phyloP scores from a whole-genome alignment of 495 filamentous ascomycete species.

The Penicillium subrubescens region DNA sequence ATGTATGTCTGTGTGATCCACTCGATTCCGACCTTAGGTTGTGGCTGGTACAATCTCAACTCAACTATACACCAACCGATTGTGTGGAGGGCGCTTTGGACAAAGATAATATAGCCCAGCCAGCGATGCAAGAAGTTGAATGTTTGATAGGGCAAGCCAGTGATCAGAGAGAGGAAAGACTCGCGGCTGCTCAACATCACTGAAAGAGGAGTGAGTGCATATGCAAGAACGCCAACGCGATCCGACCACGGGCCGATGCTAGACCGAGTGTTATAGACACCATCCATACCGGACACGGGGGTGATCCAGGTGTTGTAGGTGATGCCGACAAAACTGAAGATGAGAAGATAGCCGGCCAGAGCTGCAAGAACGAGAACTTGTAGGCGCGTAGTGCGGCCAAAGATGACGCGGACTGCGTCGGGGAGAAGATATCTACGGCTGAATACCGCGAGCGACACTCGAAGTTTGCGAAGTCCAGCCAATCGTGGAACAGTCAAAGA shows the following conservation, averaged over 20 bases:
- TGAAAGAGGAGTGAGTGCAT: slow-evolving; percentile 65
- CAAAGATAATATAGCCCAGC: slow-evolving; percentile 64
- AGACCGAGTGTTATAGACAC: slow-evolving; percentile 56
- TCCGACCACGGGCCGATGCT: slow-evolving; percentile 63
- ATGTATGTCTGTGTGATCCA: slow-evolving; percentile 61
- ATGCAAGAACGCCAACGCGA: slow-evolving; percentile 64
- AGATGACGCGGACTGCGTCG: slow-evolving; percentile 35
- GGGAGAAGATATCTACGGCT: slow-evolving; percentile 40
- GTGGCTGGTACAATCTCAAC: slow-evolving; percentile 62
- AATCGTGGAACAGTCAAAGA: not conserved
- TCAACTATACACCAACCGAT: slow-evolving; percentile 67
- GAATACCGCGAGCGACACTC: slow-evolving; percentile 17
- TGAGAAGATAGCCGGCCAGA: slow-evolving; percentile 55
- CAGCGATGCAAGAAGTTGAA: slow-evolving; percentile 73
- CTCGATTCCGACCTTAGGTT: slow-evolving; percentile 53
- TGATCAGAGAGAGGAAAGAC: slow-evolving; percentile 60
- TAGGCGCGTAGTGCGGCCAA: slow-evolving; percentile 43
- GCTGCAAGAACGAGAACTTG: slow-evolving; percentile 53
- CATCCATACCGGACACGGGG: slow-evolving; percentile 50
- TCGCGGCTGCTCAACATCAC: slow-evolving; percentile 61
- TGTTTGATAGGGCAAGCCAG: slow-evolving; percentile 65
- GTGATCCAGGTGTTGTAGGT: slow-evolving; percentile 61
- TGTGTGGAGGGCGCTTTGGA: slow-evolving; percentile 63
- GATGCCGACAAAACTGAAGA: slow-evolving; percentile 66
- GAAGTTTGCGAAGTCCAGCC: slow-evolving; percentile 13